Evolutionary conservation across 441 rosid genomes (phyloP).

Genomic region (Brassica balearica): DNA sequence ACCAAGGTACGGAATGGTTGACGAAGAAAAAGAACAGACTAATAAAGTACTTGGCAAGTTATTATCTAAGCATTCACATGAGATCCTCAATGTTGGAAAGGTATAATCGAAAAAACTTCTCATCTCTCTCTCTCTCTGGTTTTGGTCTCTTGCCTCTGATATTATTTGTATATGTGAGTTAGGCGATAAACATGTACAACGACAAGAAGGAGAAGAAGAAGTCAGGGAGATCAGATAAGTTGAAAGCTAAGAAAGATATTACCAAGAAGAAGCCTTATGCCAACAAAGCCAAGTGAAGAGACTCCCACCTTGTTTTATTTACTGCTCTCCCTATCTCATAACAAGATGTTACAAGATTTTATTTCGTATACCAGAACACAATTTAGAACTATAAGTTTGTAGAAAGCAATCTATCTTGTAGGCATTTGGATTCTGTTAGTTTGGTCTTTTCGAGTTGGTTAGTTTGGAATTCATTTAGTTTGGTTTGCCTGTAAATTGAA

Average conservation of each 20-base stretch:
- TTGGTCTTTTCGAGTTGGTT: too few relatives aligned
- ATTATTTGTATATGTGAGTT: conserved; percentile 21
- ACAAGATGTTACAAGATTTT: conserved; percentile 19
- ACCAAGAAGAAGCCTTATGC: conserved; percentile 59
- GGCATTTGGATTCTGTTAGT: too few relatives aligned
- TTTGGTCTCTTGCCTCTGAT: conserved; percentile 15
- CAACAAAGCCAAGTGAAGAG: conserved; percentile 52
- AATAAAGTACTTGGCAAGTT: conserved; percentile 80
- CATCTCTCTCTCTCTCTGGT: neutral
- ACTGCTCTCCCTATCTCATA: neutral
- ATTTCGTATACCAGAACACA: neutral
- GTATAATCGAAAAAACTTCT: conserved; percentile 43
- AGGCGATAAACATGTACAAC: conserved; percentile 85
- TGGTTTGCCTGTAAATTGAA: too few relatives aligned
- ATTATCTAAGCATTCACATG: conserved; percentile 79
- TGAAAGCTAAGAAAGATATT: conserved; percentile 65
- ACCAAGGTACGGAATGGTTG: conserved; percentile 62
- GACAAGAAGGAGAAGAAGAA: conserved; percentile 73
- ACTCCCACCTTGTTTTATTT: neutral
- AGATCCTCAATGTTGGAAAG: conserved; percentile 84
- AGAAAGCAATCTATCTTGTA: neutral
- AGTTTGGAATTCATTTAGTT: too few relatives aligned
- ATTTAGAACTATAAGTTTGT: neutral
- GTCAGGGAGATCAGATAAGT: conserved; percentile 59
- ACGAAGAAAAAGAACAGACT: conserved; percentile 78